Evolutionary conservation across 352 stramenopile species (phyloP).

Genomic region (Halophytophthora polymorphica): DNA sequence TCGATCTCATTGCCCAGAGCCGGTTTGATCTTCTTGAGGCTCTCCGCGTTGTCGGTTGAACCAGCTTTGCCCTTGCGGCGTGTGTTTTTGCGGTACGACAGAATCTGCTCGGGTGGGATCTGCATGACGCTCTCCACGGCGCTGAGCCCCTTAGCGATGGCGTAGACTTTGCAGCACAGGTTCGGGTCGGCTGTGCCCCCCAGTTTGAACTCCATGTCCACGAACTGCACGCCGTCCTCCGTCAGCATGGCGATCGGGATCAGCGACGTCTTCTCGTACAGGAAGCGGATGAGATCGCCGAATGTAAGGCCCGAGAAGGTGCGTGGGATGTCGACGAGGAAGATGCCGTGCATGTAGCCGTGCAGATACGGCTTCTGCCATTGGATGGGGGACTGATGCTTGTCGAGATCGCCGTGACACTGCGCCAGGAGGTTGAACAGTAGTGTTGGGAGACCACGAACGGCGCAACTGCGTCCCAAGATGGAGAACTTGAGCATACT

Average conservation of each 20-base stretch:
- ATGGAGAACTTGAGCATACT: slow-evolving; percentile 75
- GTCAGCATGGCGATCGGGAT: slow-evolving; percentile 69
- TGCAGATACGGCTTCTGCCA: slow-evolving; percentile 74
- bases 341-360: slow-evolving; percentile 68
- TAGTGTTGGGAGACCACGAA: slow-evolving; percentile 62
- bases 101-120: slow-evolving; percentile 68
- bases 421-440: slow-evolving; percentile 66
- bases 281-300: slow-evolving; percentile 70
- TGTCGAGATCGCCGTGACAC: slow-evolving; percentile 48
- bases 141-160: slow-evolving; percentile 52
- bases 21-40: slow-evolving; percentile 58
- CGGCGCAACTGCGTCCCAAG: slow-evolving; percentile 59
- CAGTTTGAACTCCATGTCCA: slow-evolving; percentile 80
- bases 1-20: slow-evolving; percentile 56
- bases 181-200: slow-evolving; percentile 69
- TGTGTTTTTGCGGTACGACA: slow-evolving; percentile 72
- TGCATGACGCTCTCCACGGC: slow-evolving; percentile 55
- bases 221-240: slow-evolving; percentile 58
- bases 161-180: slow-evolving; percentile 79
- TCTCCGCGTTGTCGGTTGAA: slow-evolving; percentile 19
- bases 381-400: slow-evolving; percentile 45
- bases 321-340: slow-evolving; percentile 71
- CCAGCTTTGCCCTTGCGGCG: slow-evolving; percentile 58
- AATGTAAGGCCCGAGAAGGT: slow-evolving; percentile 82
- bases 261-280: slow-evolving; percentile 71